Evolutionary conservation across 2,329 filamentous ascomycete genomes (phyloP).

Genomic region (Diaporthe longicolla): DNA sequence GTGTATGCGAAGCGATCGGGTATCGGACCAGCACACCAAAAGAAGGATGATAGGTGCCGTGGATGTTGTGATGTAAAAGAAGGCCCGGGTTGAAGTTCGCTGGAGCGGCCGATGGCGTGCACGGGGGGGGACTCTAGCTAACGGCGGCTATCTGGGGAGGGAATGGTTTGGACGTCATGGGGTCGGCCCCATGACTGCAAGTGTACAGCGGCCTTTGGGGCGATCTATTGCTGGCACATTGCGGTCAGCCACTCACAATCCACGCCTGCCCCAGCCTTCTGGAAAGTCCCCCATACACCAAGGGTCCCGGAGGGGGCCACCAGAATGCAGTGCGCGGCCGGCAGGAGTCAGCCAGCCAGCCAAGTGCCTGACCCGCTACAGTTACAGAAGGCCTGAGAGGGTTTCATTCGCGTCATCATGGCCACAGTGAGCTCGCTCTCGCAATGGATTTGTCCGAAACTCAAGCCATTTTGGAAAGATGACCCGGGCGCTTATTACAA

Average conservation of each 20-base stretch:
- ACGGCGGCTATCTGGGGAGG: constrained; percentile 39
- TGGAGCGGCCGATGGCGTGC: constrained; percentile 7
- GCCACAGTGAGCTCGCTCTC: not conserved
- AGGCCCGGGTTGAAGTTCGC: constrained; percentile 1
- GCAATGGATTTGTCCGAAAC: not conserved
- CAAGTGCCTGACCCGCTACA: constrained; percentile 16
- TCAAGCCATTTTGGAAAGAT: not conserved
- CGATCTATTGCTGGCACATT: constrained; percentile 14
- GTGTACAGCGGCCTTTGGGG: not conserved
- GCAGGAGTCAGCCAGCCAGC: constrained; percentile 12
- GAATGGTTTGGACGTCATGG: constrained; percentile 38
- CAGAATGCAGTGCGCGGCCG: constrained; percentile 17
- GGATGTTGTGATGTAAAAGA: constrained; percentile 3
- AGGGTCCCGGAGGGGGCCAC: not conserved
- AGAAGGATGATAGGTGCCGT: not conserved
- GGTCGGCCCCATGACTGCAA: constrained; percentile 21
- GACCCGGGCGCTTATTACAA: not conserved
- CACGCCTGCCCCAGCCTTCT: constrained; percentile 9
- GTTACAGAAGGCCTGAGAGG: constrained; percentile 8
- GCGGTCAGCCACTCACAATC: constrained; percentile 27
- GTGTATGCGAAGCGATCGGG: not conserved
- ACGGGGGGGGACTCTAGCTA: constrained; percentile 5
- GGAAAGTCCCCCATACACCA: not conserved
- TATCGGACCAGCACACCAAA: not conserved
- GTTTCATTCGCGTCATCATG: constrained; percentile 21